Evolutionary conservation across 768 basidiomycete genomes (phyloP), one percentile per base, ranked within the genome.

Genomic region (Podaxis sp.): DNA sequence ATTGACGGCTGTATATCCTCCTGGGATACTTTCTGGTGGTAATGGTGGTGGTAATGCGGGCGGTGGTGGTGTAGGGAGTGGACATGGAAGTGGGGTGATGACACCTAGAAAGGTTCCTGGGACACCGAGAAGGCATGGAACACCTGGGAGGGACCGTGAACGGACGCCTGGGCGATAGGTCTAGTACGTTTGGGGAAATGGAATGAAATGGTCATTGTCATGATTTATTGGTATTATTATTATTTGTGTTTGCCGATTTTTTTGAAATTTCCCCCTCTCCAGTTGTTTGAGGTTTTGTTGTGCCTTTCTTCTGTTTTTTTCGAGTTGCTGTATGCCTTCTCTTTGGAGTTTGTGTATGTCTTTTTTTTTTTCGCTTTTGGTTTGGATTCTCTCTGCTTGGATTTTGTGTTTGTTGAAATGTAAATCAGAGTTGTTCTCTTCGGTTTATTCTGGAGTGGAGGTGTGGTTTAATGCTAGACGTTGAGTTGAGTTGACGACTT

Each of bases 101-200:
- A 89, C 89, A 18, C 88, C 88, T 0, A 76, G 83, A 58, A 81
- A 87, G 71, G 73, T 78, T 38, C 87, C 88, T 61, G 86, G 86
- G 48, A 91, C 90, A 23, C 89, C 89, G 4, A 74, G 84, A 63
- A 68, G 77, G 63, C 73, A 74, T 35, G 66, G 72, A 60, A 69
- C 68, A 32, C 71, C 72, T 48, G 70, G 68, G 27, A 63, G 71
- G 48, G 72, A 70, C 32, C 64, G 71, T 44, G 72, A 70, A 40
- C 64, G 69, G 40, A 62, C 61, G 44, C 57, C 60, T 58, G 60
- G 40, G 14, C 52, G 38, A 57, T 62, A 62, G 46, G 5, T 40
- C 4, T 14, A 5, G 5, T n/a, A 6, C 18, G 32, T 35, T 5
- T 23, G 1, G 10, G 28, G 16, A 25, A 28, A 9, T 61, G 50